Base-by-base conservation (phyloP, 1,284 basidiomycete genomes). In the Puccinia hordei region DNA sequence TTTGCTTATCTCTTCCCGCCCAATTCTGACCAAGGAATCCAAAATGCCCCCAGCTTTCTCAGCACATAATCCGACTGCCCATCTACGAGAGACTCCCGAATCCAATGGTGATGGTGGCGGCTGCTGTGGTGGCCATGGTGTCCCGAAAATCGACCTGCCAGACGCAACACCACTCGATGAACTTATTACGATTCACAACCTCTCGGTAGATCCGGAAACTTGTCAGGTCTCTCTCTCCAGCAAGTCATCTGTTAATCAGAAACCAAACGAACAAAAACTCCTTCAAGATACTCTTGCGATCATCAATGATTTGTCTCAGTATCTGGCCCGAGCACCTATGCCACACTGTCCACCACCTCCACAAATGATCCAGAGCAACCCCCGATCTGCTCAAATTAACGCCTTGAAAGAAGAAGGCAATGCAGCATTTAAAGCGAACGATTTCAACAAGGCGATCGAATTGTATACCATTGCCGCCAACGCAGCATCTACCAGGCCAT, bases 351-450 rank as follows among this genome's bases (percentile, higher is more conserved):
- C 93, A 10, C 93, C 93, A 1, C 93, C 93, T 2, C 90, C 92
- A 2, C 90, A 91, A 63, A 89, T 94, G 80, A 87, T 92, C 53
- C 90, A 90, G 57, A 91, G 91, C 84, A 90, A 92, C 44, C 65
- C 35, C 82, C 88, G 95, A 19, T 89, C 91, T 0, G 89, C 90
- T 81, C 89, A 90, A 27, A 89, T 96, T 81, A 91, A 89, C 38
- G 87, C 88, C 68, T 91, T 91, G 27, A 97, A 96, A 85, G 94
- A 96, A 75, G 92, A 94, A 82, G 94, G 94, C 81, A 97, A 97
- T 85, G 92, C 93, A 84, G 83, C 89, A 86, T 97, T 93, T 88
- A 94, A 94, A 86, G 84, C 87, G 41, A 88, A 89, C n/a, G 88
- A 93, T 82, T 90, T 90, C 85, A 87, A 87, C n/a, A 88, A 90